Base-by-base conservation (phyloP, 257 asterid species). In the Buddleja alternifolia region DNA sequence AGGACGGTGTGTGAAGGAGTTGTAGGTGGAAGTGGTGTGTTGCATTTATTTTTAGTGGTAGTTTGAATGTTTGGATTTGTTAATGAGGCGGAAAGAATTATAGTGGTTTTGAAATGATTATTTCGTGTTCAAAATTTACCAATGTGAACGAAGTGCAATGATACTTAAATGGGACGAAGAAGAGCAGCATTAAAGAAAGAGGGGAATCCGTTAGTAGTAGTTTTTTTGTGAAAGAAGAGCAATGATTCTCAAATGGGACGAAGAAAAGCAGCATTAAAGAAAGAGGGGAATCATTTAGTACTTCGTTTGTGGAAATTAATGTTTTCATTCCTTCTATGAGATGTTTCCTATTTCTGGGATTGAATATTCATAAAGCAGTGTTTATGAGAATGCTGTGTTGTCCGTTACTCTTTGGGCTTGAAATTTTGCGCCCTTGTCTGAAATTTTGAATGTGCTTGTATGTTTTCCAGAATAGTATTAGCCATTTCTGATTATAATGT, bases 41-140 rank as follows among this genome's bases (percentile, higher is more conserved):
- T 60, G 64, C 54, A 15, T 69, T 60, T 67, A 55, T 42, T 11
- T 56, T 45, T 2, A 29, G 8, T 11, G 48, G 32, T 46, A 44
- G 64, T 51, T 73, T 10, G 46, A 1, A 37, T 39, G n/a, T 23
- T 60, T 60, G 63, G 6, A 46, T 24, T 45, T 39, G 57, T 45
- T 1, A 15, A 12, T 23, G 11, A 57, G 3, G 36, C 50, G 51
- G 17, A 16, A 29, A 45, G 32, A 29, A 6, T 29, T 10, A 10
- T 57, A 19, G 45, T 57, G n/a, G 15, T 16, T 37, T 9, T 16
- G 16, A 52, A 19, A 53, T 60, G 45, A 48, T 39, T 44, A 16
- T 21, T 60, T 39, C 57, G 3, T 42, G 55, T 59, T 56, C 47
- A 20, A 40, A 60, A 29, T 39, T 45, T 17, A 8, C 20, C 29